These are phyloP conservation scores for Aeschynomene evenia DNA, from an alignment of 306 rosid species.

Conservation along the genomic window DNA sequence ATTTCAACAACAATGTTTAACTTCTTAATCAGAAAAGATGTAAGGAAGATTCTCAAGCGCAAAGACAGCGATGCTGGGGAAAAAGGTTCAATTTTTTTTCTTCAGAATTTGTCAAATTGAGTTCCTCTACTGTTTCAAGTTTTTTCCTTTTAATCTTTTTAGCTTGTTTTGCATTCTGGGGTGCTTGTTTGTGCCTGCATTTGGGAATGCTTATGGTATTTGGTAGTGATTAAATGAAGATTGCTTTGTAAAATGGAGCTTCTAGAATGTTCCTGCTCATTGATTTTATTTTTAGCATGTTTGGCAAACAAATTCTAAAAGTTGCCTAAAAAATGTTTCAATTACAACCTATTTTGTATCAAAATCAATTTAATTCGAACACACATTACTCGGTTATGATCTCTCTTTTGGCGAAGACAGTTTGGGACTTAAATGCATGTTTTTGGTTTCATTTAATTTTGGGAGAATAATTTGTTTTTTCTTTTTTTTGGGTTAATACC, in stretches of 20 bases:
- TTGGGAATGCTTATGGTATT: neutral
- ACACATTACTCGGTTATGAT: neutral
- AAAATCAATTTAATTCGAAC: neutral
- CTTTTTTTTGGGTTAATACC: neutral
- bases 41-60: slow-evolving; percentile 89
- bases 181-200: slow-evolving; percentile 28
- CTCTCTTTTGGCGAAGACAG: neutral
- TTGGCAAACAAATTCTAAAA: neutral
- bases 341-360: no score
- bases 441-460: neutral
- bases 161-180: neutral
- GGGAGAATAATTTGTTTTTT: neutral
- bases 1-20: slow-evolving; percentile 47
- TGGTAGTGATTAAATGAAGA: slow-evolving; percentile 9
- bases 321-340: neutral
- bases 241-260: slow-evolving; percentile 15
- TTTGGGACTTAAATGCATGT: neutral
- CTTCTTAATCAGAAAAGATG: slow-evolving; percentile 65
- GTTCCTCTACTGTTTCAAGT: neutral
- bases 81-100: slow-evolving; percentile 44
- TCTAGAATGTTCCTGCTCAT: slow-evolving; percentile 3
- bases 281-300: neutral
- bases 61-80: slow-evolving; percentile 97
- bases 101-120: neutral
- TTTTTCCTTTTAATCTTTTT: neutral